Evolutionary conservation across 2,329 filamentous ascomycete species (phyloP), one percentile per base, ranked within the genome.

Genomic region (Aureobasidium mangrovei): DNA sequence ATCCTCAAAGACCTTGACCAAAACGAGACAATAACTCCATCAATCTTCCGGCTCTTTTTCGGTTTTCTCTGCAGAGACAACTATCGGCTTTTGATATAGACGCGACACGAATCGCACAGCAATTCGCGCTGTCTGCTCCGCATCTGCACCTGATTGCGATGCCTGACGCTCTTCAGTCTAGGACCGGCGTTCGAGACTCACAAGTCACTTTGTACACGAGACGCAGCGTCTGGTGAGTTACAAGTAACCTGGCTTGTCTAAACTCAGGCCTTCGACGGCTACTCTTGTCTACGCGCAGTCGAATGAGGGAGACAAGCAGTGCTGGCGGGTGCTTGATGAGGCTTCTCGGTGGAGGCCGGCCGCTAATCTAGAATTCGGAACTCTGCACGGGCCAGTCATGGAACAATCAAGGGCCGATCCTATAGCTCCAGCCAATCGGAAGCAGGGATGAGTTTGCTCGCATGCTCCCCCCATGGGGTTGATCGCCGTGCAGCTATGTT

Each of bases 381-480:
- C 32, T 8, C 18, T 18, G 38, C 39, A 52, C 47, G 39, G 29
- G 2, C 47, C 47, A 35, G 10, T 10, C 1, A 26, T 42, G 47
- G 47, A 42, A 52, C 36, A 52, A 52, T 38, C 47, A 52, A 42
- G 27, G 29, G 47, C 47, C 47, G 47, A 52, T 49, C 33, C 43
- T 9, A 26, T 5, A 36, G 6, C 31, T 35, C 9, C 18, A n/a
- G n/a, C 46, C 46, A 49, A 49, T 49, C 27, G 35, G 7, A 39
- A 42, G 5, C 7, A 44, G 12, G 10, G 29, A 9, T 18, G 42
- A 7, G 18, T n/a, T 36, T 4, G 32, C 24, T 28, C 12, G n/a
- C 32, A 24, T 38, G 18, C 24, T 18, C 44, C 35, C 18, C 18
- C 32, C 32, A n/a, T 7, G 39, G 10, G 41, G 27, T 29, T 24